Evolutionary conservation across 1,284 basidiomycete species (phyloP).

Genomic region (Exobasidium rhododendri): DNA sequence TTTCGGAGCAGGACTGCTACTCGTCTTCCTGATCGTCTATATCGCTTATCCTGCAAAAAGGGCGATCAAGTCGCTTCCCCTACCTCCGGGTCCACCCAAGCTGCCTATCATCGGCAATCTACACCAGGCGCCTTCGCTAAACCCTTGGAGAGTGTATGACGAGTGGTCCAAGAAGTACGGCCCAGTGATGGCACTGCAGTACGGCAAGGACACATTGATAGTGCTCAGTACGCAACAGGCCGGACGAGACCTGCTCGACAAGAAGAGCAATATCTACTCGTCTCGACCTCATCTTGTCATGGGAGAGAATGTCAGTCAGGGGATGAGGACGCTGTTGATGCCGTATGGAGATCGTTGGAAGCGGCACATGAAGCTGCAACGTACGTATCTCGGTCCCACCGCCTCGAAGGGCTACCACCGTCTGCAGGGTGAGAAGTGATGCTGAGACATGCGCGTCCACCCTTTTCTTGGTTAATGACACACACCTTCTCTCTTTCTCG

Average conservation of each 20-base stretch:
- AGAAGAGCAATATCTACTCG: not conserved
- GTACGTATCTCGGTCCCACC: not conserved
- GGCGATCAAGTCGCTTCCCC: too few species aligned
- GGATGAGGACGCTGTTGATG: not conserved
- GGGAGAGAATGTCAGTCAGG: not conserved
- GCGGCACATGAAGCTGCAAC: not conserved
- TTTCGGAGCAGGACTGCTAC: too few species aligned
- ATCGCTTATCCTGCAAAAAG: too few species aligned
- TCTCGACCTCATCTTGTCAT: not conserved
- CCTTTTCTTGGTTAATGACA: too few species aligned
- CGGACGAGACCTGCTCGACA: not conserved
- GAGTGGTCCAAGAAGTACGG: slow-evolving; percentile 10
- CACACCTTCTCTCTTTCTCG: too few species aligned
- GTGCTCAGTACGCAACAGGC: not conserved
- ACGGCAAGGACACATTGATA: not conserved
- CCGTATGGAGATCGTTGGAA: not conserved
- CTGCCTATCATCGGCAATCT: slow-evolving; percentile 6
- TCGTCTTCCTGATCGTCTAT: too few species aligned
- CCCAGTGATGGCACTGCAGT: not conserved
- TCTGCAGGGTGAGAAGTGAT: too few species aligned
- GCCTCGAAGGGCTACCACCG: too few species aligned
- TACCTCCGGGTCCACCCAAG: slow-evolving; percentile 3
- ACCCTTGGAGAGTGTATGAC: not conserved
- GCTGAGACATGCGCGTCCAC: too few species aligned
- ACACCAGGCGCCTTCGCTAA: not conserved